Evolutionary conservation across 352 stramenopile genomes (phyloP), one percentile per base, ranked within the genome.

Genomic region (Phytophthora parvispora): DNA sequence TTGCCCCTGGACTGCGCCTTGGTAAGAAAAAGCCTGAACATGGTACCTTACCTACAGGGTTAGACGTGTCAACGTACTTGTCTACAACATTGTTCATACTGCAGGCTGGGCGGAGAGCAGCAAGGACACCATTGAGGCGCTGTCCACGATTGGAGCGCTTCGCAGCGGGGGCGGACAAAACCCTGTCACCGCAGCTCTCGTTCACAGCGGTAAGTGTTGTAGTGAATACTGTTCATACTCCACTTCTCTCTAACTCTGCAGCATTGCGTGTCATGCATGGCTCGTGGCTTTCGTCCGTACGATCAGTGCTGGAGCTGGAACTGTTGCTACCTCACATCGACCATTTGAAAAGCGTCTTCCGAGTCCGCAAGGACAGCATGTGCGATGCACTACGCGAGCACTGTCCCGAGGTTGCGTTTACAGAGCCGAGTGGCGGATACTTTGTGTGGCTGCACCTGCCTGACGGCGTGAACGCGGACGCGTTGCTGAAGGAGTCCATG

Each of bases 91-190:
- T 9, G 4, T 57, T n/a, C n/a, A 4, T 45, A 22, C 22, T 64
- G 7, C 9, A 93, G 85, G 85, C 22, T 93, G 85, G 85, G 81
- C 74, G 27, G 73, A 91, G 55, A 91, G 85, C 57, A 88, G 74
- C 38, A 76, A 74, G 34, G 65, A 80, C 15, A 91, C 81, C 8
- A 86, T 93, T 36, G 55, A 91, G 43, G 53, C 70, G 56, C 61
- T 98, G 6, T 80, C 77, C 8, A 74, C 78, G 0, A 76, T 89
- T 59, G 94, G 92, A 66, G 84, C 92, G 31, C 92, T 98, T 70
- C 87, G 97, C 62, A 95, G 88, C 38, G 81, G 92, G 18, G 92
- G 95, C 10, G 97, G 96, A 38, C 89, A 98, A 24, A 97, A 98
- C 74, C 90, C 92, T 7, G 65, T 98, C 34, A 97, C 97, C 40